phyloP scores from a whole-genome alignment of 768 basidiomycete genomes.

The Naganishia antarctica region DNA sequence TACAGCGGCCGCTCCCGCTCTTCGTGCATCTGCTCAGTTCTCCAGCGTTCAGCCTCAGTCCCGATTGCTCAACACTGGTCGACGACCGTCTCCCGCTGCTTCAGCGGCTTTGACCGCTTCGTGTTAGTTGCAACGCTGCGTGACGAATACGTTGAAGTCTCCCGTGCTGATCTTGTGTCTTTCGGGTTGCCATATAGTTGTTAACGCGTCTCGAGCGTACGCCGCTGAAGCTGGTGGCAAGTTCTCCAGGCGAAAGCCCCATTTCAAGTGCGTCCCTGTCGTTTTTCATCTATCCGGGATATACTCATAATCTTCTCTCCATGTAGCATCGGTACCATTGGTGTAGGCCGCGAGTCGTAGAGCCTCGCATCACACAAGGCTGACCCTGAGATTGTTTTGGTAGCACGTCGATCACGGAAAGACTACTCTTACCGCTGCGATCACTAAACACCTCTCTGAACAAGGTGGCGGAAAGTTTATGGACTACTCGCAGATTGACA shows the following conservation, averaged over 20 bases:
- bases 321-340: constrained; percentile 51
- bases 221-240: constrained; percentile 48
- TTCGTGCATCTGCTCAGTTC: constrained; percentile 10
- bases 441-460: constrained; percentile 79
- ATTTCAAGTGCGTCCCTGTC: constrained; percentile 48
- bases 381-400: not conserved
- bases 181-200: too few relatives aligned
- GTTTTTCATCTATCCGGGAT: not conserved
- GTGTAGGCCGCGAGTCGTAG: constrained; percentile 35
- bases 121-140: not conserved
- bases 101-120: constrained; percentile 9
- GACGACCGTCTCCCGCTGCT: constrained; percentile 8
- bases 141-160: not conserved
- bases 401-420: constrained; percentile 52
- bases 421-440: constrained; percentile 51
- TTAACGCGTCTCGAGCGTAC: constrained; percentile 31
- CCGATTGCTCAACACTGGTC: constrained; percentile 10
- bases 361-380: not conserved
- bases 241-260: constrained; percentile 49
- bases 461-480: constrained; percentile 73
- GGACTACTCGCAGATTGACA: constrained; percentile 96
- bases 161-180: not conserved
- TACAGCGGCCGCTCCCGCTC: constrained; percentile 2
- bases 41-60: not conserved
- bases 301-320: not conserved